Evolutionary conservation across 2,329 filamentous ascomycete species (phyloP).

Genomic region (Westerdykella aurantiaca): DNA sequence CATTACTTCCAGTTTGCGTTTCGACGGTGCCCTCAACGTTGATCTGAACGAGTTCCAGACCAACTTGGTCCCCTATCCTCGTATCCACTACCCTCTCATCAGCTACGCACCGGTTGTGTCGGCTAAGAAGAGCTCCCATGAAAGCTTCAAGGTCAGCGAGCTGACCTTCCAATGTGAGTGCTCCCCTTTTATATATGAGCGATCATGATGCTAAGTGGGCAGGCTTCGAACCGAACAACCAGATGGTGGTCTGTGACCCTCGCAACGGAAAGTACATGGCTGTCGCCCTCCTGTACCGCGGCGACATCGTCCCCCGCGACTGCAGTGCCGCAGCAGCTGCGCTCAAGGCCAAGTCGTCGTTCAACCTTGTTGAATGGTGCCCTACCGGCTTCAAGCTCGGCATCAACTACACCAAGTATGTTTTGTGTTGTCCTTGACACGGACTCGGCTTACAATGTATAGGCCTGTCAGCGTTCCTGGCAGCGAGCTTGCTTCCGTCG

Average conservation of each 20-base stretch:
- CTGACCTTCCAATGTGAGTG: slow-evolving; percentile 63
- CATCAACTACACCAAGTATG: slow-evolving; percentile 62
- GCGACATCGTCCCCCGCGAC: slow-evolving; percentile 65
- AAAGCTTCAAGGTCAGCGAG: slow-evolving; percentile 81
- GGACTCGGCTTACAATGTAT: slow-evolving; percentile 44
- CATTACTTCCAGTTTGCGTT: slow-evolving; percentile 66
- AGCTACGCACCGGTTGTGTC: slow-evolving; percentile 68
- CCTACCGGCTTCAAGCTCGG: slow-evolving; percentile 71
- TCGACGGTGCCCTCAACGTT: slow-evolving; percentile 67
- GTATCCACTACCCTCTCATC: slow-evolving; percentile 69
- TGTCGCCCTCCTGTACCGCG: slow-evolving; percentile 65
- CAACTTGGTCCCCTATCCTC: slow-evolving; percentile 67
- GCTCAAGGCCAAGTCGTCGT: slow-evolving; percentile 65
- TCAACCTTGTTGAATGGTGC: slow-evolving; percentile 72
- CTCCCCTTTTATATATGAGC: background rate
- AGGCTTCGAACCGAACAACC: slow-evolving; percentile 74
- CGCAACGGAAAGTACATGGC: slow-evolving; percentile 74
- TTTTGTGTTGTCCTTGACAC: background rate
- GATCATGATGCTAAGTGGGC: slow-evolving; percentile 19
- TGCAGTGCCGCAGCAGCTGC: slow-evolving; percentile 61
- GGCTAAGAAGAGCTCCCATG: slow-evolving; percentile 70
- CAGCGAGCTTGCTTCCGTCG: slow-evolving; percentile 94
- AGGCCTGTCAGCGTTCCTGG: slow-evolving; percentile 92
- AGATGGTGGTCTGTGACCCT: slow-evolving; percentile 71
- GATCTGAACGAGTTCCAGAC: slow-evolving; percentile 75